phyloP scores from a whole-genome alignment of 768 basidiomycete genomes.

The Pulveroboletus sp. region DNA sequence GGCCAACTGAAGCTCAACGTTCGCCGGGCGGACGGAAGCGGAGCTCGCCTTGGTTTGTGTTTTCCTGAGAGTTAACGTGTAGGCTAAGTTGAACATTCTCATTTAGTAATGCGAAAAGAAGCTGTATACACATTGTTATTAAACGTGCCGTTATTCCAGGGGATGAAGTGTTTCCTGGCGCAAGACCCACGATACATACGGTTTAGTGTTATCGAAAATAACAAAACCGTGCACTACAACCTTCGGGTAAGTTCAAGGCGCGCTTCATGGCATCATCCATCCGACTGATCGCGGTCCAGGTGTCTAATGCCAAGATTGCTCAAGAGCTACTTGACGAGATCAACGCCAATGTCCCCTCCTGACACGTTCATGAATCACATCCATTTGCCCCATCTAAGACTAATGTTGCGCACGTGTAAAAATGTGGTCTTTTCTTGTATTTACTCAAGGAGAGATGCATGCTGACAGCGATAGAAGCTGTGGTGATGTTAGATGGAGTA shows the following conservation, averaged over 20 bases:
- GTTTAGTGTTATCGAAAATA: conserved; percentile 66
- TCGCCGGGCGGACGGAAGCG: conserved; percentile 53
- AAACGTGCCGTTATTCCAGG: conserved; percentile 71
- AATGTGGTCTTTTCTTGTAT: conserved; percentile 27
- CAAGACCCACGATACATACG: conserved; percentile 78
- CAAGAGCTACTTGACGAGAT: conserved; percentile 59
- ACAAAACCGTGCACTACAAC: conserved; percentile 65
- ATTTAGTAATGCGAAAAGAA: conserved; percentile 79
- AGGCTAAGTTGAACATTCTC: conserved; percentile 7
- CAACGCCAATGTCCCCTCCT: conserved; percentile 38
- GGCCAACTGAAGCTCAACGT: conserved; percentile 71
- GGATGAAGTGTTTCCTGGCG: conserved; percentile 68
- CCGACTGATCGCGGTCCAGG: conserved; percentile 34
- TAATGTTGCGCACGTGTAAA: conserved; percentile 33
- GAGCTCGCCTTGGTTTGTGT: conserved; percentile 59
- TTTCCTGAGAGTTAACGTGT: background rate
- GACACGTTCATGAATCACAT: conserved; percentile 20
- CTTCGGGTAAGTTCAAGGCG: conserved; percentile 49
- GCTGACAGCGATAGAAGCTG: conserved; percentile 22
- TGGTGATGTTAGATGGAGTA: conserved; percentile 11
- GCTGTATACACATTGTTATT: conserved; percentile 71
- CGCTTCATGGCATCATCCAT: background rate
- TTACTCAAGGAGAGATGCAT: conserved; percentile 22
- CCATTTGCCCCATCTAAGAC: conserved; percentile 29
- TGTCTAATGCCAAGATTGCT: conserved; percentile 66